A percentile compares a stretch with the other conserved stretches of the same genome.
Conservation (phyloP, 2,329 filamentous ascomycete genomes). For the Cercospora beticola region DNA sequence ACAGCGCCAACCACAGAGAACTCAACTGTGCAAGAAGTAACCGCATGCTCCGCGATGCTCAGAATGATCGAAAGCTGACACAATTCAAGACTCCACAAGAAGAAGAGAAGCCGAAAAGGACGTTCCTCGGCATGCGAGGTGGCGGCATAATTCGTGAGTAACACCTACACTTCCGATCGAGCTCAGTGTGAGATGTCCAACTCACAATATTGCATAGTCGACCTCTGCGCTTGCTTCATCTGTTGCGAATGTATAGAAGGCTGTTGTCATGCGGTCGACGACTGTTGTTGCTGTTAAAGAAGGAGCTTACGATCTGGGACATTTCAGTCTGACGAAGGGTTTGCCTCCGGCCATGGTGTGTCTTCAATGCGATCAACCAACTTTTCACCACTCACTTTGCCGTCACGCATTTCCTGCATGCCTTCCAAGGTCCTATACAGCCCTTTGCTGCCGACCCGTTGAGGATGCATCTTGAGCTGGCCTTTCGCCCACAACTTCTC, state of each 20-base stretch:
- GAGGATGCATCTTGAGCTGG: background rate
- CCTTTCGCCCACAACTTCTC: background rate
- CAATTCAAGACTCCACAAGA: background rate
- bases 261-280: conserved; percentile 32
- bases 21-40: background rate
- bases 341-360: background rate
- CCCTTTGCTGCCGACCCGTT: background rate
- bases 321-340: background rate
- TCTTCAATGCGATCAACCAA: conserved; percentile 44
- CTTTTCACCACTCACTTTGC: conserved; percentile 46
- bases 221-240: conserved; percentile 35
- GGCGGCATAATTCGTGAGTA: conserved; percentile 32
- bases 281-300: conserved; percentile 34
- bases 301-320: background rate
- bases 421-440: conserved; percentile 43
- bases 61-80: background rate
- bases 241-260: conserved; percentile 34
- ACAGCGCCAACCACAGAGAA: conserved; percentile 8
- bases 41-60: background rate
- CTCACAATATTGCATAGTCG: conserved; percentile 22
- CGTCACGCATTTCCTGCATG: conserved; percentile 41
- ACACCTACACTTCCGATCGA: background rate
- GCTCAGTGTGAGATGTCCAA: background rate
- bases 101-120: conserved; percentile 29
- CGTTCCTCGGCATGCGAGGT: conserved; percentile 33